Evolutionary conservation across 495 filamentous ascomycete species (phyloP).

Genomic region (Lasiosphaeris hirsuta): DNA sequence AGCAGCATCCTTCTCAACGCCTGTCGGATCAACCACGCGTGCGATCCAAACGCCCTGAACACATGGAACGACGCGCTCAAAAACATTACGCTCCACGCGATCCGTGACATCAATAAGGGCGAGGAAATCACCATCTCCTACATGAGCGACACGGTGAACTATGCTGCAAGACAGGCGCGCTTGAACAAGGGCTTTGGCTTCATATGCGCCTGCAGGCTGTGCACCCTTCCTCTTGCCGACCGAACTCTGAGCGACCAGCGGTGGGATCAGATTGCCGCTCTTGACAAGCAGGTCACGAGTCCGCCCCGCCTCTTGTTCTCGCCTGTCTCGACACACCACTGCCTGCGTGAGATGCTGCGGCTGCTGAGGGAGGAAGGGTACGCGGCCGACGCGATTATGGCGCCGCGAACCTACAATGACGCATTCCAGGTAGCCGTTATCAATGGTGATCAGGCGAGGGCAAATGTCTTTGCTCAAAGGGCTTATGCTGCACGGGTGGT

Average conservation of each 20-base stretch:
- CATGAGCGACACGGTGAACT: constrained; percentile 16
- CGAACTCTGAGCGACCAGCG: constrained; percentile 25
- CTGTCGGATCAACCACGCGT: constrained; percentile 38
- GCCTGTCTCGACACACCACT: too few relatives aligned
- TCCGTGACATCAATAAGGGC: constrained; percentile 26
- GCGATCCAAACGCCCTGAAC: constrained; percentile 33
- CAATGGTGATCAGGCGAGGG: not conserved
- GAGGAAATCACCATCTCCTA: constrained; percentile 40
- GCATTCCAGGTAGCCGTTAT: not conserved
- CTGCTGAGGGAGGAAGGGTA: not conserved
- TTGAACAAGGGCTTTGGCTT: constrained; percentile 34
- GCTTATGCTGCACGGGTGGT: not conserved
- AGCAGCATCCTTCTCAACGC: constrained; percentile 29
- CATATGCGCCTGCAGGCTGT: constrained; percentile 31
- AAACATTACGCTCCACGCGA: constrained; percentile 29
- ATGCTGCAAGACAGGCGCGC: constrained; percentile 15
- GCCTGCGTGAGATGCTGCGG: not conserved
- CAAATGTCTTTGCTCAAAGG: not conserved
- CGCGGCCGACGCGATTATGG: not conserved
- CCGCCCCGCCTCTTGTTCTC: not conserved
- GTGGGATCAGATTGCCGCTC: not conserved
- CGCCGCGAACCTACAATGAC: not conserved
- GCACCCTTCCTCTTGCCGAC: constrained; percentile 27
- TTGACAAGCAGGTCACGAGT: not conserved
- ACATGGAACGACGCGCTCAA: constrained; percentile 31